Evolutionary conservation across 352 stramenopile species (phyloP).

Genomic region (Phytophthora rubi): DNA sequence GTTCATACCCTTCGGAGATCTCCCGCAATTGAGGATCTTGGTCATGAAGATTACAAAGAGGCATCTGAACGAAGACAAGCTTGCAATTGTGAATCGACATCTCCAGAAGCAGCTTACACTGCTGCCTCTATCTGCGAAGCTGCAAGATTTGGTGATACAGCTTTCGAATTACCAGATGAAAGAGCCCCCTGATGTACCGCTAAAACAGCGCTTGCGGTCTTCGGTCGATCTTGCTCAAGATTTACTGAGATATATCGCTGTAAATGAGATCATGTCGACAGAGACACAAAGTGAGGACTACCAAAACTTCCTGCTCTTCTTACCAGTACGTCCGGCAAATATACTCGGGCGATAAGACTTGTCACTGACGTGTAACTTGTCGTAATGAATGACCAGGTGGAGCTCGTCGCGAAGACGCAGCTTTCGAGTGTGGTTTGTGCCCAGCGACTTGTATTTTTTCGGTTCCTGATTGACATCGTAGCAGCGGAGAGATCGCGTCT

Average conservation of each 20-base stretch:
- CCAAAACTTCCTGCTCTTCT: slow-evolving; percentile 24
- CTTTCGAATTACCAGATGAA: slow-evolving; percentile 36
- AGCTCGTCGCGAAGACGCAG: slow-evolving; percentile 41
- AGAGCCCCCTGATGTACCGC: slow-evolving; percentile 5
- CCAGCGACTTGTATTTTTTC: slow-evolving; percentile 67
- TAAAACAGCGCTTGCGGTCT: slow-evolving; percentile 13
- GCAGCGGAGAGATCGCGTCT: slow-evolving; percentile 28
- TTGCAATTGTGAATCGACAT: slow-evolving; percentile 54
- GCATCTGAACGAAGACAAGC: slow-evolving; percentile 59
- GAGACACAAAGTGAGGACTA: slow-evolving; percentile 4
- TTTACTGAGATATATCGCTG: slow-evolving; percentile 24
- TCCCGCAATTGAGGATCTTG: slow-evolving; percentile 47
- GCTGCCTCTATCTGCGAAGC: slow-evolving; percentile 39
- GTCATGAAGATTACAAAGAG: slow-evolving; percentile 64
- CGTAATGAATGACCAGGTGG: slow-evolving; percentile 34
- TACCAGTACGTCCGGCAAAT: slow-evolving; percentile 41
- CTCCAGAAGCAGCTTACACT: slow-evolving; percentile 59
- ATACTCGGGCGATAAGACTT: neutral
- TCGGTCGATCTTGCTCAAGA: slow-evolving; percentile 19
- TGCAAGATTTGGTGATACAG: slow-evolving; percentile 53
- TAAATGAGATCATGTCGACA: slow-evolving; percentile 2
- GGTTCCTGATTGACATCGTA: slow-evolving; percentile 52
- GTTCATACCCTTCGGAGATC: slow-evolving; percentile 70
- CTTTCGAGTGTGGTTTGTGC: slow-evolving; percentile 56
- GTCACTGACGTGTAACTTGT: neutral